phyloP scores from a whole-genome alignment of 805 yeast genomes.

The Hermanozyma aechmeae region DNA sequence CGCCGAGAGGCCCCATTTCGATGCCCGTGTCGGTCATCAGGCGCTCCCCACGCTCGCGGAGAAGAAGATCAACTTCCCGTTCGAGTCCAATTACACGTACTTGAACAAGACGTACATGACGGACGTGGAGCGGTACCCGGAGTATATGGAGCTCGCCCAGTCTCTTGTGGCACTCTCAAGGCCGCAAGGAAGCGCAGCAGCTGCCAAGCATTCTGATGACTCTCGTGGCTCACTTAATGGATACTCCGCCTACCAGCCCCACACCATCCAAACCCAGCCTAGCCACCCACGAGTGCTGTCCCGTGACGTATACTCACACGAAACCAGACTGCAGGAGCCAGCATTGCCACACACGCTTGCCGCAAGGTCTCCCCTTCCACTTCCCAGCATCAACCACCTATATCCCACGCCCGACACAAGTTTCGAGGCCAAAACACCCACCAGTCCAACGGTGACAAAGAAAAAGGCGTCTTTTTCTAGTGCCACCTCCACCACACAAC shows the following conservation, averaged over 20 bases:
- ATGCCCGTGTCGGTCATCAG: background rate
- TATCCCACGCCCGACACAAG: slow-evolving; percentile 4
- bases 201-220: too few relatives aligned
- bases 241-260: background rate
- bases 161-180: slow-evolving; percentile 27
- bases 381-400: slow-evolving; percentile 3
- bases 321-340: slow-evolving; percentile 1
- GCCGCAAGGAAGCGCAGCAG: too few relatives aligned
- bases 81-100: slow-evolving; percentile 43
- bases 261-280: background rate
- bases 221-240: background rate
- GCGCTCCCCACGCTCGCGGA: slow-evolving; percentile 12
- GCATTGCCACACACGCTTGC: too few relatives aligned
- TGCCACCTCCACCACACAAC: background rate
- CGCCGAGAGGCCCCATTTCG: slow-evolving; percentile 21
- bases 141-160: slow-evolving; percentile 38
- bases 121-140: slow-evolving; percentile 41
- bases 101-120: slow-evolving; percentile 38
- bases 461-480: background rate
- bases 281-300: background rate
- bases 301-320: background rate
- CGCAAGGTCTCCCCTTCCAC: slow-evolving; percentile 1
- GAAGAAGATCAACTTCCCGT: slow-evolving; percentile 41
- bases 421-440: slow-evolving; percentile 1
- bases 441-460: background rate